Evolutionary conservation across 345 rosid genomes (phyloP).

Genomic region (Eucalyptus urophylla): DNA sequence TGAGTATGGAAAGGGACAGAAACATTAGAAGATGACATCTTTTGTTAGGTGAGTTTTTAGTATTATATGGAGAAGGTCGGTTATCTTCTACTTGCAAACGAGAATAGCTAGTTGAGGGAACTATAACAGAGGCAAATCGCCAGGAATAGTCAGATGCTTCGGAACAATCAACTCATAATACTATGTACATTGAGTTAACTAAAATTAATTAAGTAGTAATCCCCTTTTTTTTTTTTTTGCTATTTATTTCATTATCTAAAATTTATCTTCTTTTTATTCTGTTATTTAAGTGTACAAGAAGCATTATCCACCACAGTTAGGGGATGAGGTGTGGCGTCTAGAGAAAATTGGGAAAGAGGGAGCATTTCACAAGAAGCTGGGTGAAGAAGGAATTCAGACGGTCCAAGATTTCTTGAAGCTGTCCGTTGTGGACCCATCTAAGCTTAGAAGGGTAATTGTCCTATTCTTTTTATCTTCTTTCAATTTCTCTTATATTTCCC

Average conservation of each 20-base stretch:
- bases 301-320: slow-evolving; percentile 70
- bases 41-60: not conserved
- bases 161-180: not conserved
- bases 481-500: not conserved
- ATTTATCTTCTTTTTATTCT: not conserved
- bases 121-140: not conserved
- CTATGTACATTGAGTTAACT: not conserved
- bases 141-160: not conserved
- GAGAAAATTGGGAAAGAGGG: slow-evolving; percentile 87
- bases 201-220: not conserved
- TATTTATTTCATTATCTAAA: too few relatives aligned
- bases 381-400: slow-evolving; percentile 15
- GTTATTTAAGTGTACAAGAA: slow-evolving; percentile 68
- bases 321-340: slow-evolving; percentile 85
- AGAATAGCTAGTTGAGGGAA: not conserved
- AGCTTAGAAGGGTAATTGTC: slow-evolving; percentile 17
- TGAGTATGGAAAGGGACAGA: not conserved
- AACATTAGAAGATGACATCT: not conserved
- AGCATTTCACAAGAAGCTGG: slow-evolving; percentile 68
- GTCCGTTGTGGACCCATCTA: slow-evolving; percentile 31
- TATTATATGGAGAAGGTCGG: not conserved
- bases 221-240: not conserved
- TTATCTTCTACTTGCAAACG: not conserved
- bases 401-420: slow-evolving; percentile 80
- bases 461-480: not conserved